These are phyloP conservation scores for Pseudogymnoascus sp. DNA, from an alignment of 2,329 filamentous ascomycete species.

Conservation along the genomic window DNA sequence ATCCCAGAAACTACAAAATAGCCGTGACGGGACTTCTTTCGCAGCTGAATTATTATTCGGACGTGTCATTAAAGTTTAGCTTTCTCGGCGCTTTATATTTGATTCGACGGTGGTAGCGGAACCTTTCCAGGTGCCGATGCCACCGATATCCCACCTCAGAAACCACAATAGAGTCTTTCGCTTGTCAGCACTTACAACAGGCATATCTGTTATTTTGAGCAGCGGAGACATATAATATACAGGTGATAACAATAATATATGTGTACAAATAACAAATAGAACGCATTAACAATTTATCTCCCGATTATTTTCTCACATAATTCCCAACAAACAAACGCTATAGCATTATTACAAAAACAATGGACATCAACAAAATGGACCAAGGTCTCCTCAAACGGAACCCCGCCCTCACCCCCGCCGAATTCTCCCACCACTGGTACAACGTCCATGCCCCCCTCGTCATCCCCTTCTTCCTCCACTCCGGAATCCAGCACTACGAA, in stretches of 20 bases:
- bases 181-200: background rate
- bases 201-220: background rate
- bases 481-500: conserved; percentile 18
- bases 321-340: background rate
- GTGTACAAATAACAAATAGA: too few species aligned
- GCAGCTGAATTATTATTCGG: background rate
- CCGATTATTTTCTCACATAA: background rate
- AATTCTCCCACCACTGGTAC: conserved; percentile 24
- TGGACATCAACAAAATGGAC: background rate
- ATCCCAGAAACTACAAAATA: background rate
- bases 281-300: background rate
- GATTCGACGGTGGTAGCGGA: background rate
- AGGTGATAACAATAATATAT: background rate
- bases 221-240: background rate
- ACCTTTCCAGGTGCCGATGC: background rate
- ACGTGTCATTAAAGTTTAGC: background rate
- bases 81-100: background rate
- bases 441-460: conserved; percentile 20
- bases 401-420: conserved; percentile 17
- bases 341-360: background rate
- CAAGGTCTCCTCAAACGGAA: conserved; percentile 23
- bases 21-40: background rate
- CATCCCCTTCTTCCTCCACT: conserved; percentile 20
- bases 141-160: background rate
- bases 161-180: background rate